These are phyloP conservation scores for Biscogniauxia marginata DNA, from an alignment of 2,329 filamentous ascomycete species.

Conservation along the genomic window DNA sequence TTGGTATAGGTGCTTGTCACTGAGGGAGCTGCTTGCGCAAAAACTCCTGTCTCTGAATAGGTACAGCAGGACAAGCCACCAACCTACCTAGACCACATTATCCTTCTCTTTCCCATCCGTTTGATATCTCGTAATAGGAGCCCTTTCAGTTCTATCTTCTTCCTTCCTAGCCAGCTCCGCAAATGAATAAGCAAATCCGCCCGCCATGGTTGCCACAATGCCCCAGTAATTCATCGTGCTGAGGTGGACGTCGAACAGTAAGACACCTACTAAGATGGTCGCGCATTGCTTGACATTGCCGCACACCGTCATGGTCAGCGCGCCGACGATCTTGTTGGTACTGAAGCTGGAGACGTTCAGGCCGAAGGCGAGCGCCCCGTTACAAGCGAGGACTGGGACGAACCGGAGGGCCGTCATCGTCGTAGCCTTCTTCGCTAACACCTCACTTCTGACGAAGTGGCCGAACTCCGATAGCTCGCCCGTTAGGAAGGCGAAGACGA, in stretches of 20 bases:
- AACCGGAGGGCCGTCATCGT: constrained; percentile 36
- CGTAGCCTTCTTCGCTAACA: constrained; percentile 25
- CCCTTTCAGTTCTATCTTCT: no score
- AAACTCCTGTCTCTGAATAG: no score
- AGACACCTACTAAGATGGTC: constrained; percentile 53
- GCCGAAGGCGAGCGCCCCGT: constrained; percentile 53
- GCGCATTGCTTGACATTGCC: constrained; percentile 59
- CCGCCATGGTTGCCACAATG: constrained; percentile 53
- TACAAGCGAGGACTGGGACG: constrained; percentile 44
- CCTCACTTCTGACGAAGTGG: constrained; percentile 13
- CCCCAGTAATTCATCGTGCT: constrained; percentile 54
- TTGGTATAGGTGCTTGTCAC: no score
- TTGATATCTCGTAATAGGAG: no score
- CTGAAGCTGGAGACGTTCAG: constrained; percentile 58
- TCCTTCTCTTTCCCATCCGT: no score
- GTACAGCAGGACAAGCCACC: no score
- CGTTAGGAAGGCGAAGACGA: constrained; percentile 49
- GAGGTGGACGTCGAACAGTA: constrained; percentile 51
- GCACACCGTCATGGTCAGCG: constrained; percentile 59
- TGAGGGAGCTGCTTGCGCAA: no score
- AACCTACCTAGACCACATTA: no score
- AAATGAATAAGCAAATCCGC: constrained; percentile 57
- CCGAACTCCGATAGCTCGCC: constrained; percentile 50
- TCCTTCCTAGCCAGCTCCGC: constrained; percentile 52
- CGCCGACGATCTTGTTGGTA: constrained; percentile 57